Conservation (phyloP, 2,329 filamentous ascomycete species). For the Ophiostoma australiae region DNA sequence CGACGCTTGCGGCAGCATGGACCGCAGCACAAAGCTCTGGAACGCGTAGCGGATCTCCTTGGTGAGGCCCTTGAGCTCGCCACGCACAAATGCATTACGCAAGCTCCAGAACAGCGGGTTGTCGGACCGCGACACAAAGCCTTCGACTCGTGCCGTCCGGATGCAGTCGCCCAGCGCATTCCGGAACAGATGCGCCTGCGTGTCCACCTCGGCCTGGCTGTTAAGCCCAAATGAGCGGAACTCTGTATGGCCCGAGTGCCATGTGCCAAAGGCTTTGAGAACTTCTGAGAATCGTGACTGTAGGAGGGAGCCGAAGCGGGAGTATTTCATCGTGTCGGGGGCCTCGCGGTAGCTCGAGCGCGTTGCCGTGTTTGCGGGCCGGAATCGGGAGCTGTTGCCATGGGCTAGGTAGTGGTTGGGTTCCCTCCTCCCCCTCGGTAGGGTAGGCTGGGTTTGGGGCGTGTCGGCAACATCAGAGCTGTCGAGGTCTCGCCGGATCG, state of each 20-base stretch:
- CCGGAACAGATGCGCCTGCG: constrained; percentile 45
- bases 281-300: constrained; percentile 36
- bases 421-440: neutral
- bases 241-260: constrained; percentile 29
- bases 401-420: constrained; percentile 9
- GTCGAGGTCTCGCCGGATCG: constrained; percentile 17
- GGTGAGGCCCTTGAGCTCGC: constrained; percentile 47
- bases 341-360: constrained; percentile 14
- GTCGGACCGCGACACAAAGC: constrained; percentile 37
- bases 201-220: constrained; percentile 41
- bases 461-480: constrained; percentile 1
- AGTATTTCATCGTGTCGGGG: constrained; percentile 9
- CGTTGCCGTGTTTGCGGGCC: neutral
- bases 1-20: constrained; percentile 52
- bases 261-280: constrained; percentile 32
- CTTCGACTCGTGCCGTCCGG: constrained; percentile 38
- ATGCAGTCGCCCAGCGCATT: constrained; percentile 44
- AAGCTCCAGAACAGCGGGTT: constrained; percentile 57
- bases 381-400: constrained; percentile 6
- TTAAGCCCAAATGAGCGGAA: constrained; percentile 37
- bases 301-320: constrained; percentile 31
- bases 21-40: constrained; percentile 57
- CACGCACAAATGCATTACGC: constrained; percentile 54
- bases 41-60: constrained; percentile 50
- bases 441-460: neutral